Evolutionary conservation across 768 basidiomycete genomes (phyloP).

Genomic region (Gyrodon lividus): DNA sequence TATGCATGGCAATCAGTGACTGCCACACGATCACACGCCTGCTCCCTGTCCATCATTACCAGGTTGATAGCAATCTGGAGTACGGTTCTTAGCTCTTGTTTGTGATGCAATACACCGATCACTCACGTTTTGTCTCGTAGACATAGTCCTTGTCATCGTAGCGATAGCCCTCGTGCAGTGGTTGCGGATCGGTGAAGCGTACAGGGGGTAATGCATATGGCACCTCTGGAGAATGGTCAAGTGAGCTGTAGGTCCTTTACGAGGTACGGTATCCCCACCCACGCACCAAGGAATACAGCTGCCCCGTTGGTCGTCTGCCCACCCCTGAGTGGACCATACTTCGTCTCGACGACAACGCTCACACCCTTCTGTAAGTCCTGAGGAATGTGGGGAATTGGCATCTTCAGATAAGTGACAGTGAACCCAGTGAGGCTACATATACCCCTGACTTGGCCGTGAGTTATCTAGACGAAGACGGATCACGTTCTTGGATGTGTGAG

Average conservation of each 20-base stretch:
- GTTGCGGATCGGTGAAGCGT: constrained; percentile 62
- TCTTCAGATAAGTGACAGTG: background rate
- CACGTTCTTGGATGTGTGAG: constrained; percentile 5
- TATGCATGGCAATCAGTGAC: background rate
- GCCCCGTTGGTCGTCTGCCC: constrained; percentile 60
- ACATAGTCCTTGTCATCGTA: constrained; percentile 65
- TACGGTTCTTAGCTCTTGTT: background rate
- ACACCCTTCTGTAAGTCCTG: constrained; percentile 50
- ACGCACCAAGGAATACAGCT: constrained; percentile 61
- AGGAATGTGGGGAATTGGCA: constrained; percentile 43
- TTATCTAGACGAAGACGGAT: constrained; percentile 12
- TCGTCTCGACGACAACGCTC: constrained; percentile 51
- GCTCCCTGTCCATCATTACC: constrained; percentile 61
- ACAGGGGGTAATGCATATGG: constrained; percentile 68
- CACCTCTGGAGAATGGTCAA: constrained; percentile 47
- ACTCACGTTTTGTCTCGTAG: constrained; percentile 54
- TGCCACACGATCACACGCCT: constrained; percentile 32
- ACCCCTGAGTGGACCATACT: constrained; percentile 55
- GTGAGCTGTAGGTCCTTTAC: background rate
- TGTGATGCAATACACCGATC: background rate
- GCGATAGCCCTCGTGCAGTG: constrained; percentile 50
- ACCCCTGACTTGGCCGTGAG: background rate
- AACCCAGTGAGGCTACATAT: background rate
- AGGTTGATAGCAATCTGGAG: constrained; percentile 59
- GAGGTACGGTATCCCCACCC: background rate